Percentiles rank a stretch among this genome's conserved stretches.
Evolutionary conservation across 495 filamentous ascomycete genomes (phyloP).

Genomic region (Physcia stellaris): DNA sequence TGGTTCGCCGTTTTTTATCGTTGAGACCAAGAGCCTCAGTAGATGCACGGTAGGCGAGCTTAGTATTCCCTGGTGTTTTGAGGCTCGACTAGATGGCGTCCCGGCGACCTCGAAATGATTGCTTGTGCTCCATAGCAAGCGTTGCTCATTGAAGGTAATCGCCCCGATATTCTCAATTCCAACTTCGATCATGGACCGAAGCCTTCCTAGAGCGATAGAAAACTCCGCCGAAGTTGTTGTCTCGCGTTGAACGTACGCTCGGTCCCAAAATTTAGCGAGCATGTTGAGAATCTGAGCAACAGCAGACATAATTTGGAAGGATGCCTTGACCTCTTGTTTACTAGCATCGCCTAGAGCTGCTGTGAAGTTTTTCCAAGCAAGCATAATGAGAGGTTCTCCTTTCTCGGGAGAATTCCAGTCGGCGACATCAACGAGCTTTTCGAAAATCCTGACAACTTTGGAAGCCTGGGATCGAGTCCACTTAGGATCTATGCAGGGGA

Average conservation of each 20-base stretch:
- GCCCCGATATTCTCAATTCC: slow-evolving; percentile 54
- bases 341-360: slow-evolving; percentile 61
- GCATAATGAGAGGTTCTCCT: slow-evolving; percentile 32
- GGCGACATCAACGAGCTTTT: slow-evolving; percentile 43
- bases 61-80: slow-evolving; percentile 2
- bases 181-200: slow-evolving; percentile 42
- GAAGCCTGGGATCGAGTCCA: slow-evolving; percentile 68
- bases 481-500: slow-evolving; percentile 66
- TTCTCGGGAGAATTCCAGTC: slow-evolving; percentile 32
- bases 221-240: background rate
- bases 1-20: background rate
- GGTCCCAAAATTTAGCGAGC: slow-evolving; percentile 53
- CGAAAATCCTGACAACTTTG: slow-evolving; percentile 37
- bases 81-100: slow-evolving; percentile 37
- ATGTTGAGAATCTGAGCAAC: slow-evolving; percentile 55
- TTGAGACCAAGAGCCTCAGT: slow-evolving; percentile 8
- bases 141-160: slow-evolving; percentile 68
- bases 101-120: slow-evolving; percentile 29
- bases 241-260: slow-evolving; percentile 6
- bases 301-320: slow-evolving; percentile 65
- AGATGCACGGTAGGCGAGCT: slow-evolving; percentile 13
- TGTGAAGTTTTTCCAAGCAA: slow-evolving; percentile 57
- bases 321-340: slow-evolving; percentile 81
- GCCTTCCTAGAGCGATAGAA: slow-evolving; percentile 32
- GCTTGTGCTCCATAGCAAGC: slow-evolving; percentile 31